Base-by-base conservation (phyloP, 2,329 filamentous ascomycete genomes). In the Aspergillus bombycis region DNA sequence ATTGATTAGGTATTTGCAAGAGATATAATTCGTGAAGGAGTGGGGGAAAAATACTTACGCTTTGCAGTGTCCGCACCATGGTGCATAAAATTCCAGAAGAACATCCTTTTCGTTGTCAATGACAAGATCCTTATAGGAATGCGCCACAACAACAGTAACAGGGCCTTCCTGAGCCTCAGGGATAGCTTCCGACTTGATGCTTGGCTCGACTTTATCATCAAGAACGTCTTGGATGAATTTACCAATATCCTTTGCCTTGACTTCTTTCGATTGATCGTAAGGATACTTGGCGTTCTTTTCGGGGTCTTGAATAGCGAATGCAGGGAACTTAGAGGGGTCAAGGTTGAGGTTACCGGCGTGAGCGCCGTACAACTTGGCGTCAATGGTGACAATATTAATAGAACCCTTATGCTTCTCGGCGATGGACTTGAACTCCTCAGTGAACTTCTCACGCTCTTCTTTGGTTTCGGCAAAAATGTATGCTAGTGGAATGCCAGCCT, bases 261-360 rank as follows among this genome's bases (percentile, higher is more conserved):
- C 87, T 80, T 92, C 88, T 83, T 90, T 88, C 71, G 89, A 87
- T 81, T 94, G 91, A 81, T 95, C 91, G 78, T 89, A 97, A 75
- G 95, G 95, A 86, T 91, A 99, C 86, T 99, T 99, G 82, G 91
- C 88, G 87, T 97, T 97, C 88, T 96, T 97, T 79, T 86, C 85
- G 60, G 90, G 93, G 78, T 97, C 92, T 84, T 99, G 95, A 79
- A 99, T 98, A 76, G 94, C 95, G 81, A 99, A 99, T 65, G 94
- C 90, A 66, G 95, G 95, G 90, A 96, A 99, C 81, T 93, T 91
- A 84, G 94, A 91, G 66, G 91, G 87, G 83, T 96, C 93, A 68
- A 99, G 91, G 88, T 99, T 99, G 72, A 99, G 88, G 89, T 99
- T 99, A 75, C 88, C 89, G 71, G 93, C 94, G 83, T 99, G 95